Evolutionary conservation across 2,329 filamentous ascomycete species (phyloP).

Genomic region (Verticillium longisporum): DNA sequence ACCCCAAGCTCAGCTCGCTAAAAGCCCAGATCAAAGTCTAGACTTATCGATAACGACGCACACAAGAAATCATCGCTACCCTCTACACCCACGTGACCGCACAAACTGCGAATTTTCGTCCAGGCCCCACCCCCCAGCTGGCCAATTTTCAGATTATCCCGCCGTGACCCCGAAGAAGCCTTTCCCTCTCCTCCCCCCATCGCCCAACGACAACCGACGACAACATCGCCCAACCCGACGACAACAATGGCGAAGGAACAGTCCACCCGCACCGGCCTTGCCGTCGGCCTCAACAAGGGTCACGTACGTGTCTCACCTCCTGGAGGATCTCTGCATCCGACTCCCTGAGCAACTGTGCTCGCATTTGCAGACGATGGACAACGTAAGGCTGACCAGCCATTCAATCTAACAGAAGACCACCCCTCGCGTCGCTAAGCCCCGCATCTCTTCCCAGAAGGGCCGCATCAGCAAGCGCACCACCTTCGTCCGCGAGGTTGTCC

Average conservation of each 20-base stretch:
- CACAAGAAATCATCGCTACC: background rate
- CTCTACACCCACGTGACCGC: background rate
- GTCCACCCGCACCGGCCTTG: slow-evolving; percentile 50
- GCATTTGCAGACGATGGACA: slow-evolving; percentile 52
- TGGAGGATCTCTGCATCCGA: slow-evolving; percentile 61
- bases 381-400: slow-evolving; percentile 36
- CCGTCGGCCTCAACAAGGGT: slow-evolving; percentile 57
- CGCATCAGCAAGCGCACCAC: slow-evolving; percentile 94
- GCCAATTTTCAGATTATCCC: background rate
- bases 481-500: slow-evolving; percentile 95
- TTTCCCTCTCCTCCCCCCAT: slow-evolving; percentile 5
- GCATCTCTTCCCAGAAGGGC: slow-evolving; percentile 84
- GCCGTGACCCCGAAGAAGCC: background rate
- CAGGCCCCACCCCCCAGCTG: background rate
- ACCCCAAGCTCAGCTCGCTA: background rate
- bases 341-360: background rate
- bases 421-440: slow-evolving; percentile 67
- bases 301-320: slow-evolving; percentile 68
- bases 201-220: slow-evolving; percentile 16
- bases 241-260: slow-evolving; percentile 53
- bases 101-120: background rate
- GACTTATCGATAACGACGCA: background rate
- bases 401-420: slow-evolving; percentile 67
- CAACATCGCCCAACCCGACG: slow-evolving; percentile 21
- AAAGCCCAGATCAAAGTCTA: background rate